These are phyloP conservation scores for Xylaria digitata DNA, from an alignment of 2,329 filamentous ascomycete genomes.

Conservation along the genomic window DNA sequence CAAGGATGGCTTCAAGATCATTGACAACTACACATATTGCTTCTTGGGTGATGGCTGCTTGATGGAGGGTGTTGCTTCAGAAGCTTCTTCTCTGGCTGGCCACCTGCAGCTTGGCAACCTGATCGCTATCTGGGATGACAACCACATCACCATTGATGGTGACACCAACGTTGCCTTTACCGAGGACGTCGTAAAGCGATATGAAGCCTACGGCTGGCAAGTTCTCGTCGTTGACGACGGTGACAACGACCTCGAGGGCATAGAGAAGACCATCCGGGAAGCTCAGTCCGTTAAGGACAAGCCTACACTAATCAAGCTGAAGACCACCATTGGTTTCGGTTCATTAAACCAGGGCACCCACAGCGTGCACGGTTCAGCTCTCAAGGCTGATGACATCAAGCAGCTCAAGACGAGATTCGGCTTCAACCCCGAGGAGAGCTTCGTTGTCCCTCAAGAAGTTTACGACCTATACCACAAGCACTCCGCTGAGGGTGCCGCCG, in stretches of 20 bases:
- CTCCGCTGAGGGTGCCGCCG: slow-evolving; percentile 84
- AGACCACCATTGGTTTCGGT: slow-evolving; percentile 96
- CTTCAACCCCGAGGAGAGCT: slow-evolving; percentile 93
- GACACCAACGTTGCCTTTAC: slow-evolving; percentile 97
- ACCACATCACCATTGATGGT: slow-evolving; percentile 95
- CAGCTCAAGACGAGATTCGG: slow-evolving; percentile 95
- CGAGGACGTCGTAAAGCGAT: slow-evolving; percentile 93
- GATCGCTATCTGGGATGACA: slow-evolving; percentile 97
- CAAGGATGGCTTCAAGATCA: slow-evolving; percentile 90
- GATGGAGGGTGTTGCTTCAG: slow-evolving; percentile 96
- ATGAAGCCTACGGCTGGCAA: slow-evolving; percentile 98
- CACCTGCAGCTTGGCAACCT: slow-evolving; percentile 98
- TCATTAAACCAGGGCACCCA: slow-evolving; percentile 93
- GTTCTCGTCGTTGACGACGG: slow-evolving; percentile 85
- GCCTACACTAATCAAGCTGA: slow-evolving; percentile 95
- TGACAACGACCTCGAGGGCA: slow-evolving; percentile 86
- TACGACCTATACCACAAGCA: slow-evolving; percentile 92
- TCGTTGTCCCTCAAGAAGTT: slow-evolving; percentile 93
- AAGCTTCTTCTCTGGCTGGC: slow-evolving; percentile 91
- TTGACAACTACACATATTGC: slow-evolving; percentile 96
- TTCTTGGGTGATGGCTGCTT: slow-evolving; percentile 99
- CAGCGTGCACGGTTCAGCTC: slow-evolving; percentile 93
- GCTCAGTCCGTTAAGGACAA: slow-evolving; percentile 92
- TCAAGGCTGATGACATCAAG: slow-evolving; percentile 94
- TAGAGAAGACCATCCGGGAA: slow-evolving; percentile 88